Conservation (phyloP, 495 filamentous ascomycete species). For the Physcia stellaris region DNA sequence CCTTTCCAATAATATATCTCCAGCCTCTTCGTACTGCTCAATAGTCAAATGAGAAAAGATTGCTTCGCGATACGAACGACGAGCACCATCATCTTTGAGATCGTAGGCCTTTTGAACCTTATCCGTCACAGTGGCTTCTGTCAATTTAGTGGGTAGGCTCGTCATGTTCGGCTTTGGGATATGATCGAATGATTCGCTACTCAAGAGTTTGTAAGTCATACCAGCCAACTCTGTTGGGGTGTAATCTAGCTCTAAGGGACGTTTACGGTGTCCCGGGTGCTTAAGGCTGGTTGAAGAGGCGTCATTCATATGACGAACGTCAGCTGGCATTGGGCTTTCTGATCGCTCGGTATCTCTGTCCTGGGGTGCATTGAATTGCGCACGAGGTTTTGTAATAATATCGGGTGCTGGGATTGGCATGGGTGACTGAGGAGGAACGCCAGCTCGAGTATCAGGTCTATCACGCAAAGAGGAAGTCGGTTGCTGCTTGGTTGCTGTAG, state of each 20-base stretch:
- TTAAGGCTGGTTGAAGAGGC: background rate
- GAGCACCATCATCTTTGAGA: conserved; percentile 5
- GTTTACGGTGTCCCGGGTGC: conserved; percentile 8
- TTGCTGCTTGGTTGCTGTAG: too few relatives aligned
- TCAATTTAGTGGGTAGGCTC: background rate
- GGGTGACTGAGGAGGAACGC: too few relatives aligned
- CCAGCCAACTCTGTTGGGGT: conserved; percentile 6
- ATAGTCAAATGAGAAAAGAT: conserved; percentile 54
- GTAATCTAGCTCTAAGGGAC: conserved; percentile 14
- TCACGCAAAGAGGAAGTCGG: too few relatives aligned
- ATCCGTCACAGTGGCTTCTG: conserved; percentile 19
- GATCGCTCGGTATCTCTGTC: too few relatives aligned
- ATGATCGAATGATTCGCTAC: conserved; percentile 14
- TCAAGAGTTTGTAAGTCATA: conserved; percentile 15
- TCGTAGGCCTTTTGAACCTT: conserved; percentile 30
- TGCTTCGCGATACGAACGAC: conserved; percentile 34
- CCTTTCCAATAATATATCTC: conserved; percentile 63
- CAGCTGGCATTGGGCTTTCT: too few relatives aligned
- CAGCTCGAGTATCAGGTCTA: too few relatives aligned
- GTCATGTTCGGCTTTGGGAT: conserved; percentile 5
- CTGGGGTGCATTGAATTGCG: too few relatives aligned
- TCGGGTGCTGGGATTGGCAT: too few relatives aligned
- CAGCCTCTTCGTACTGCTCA: conserved; percentile 69
- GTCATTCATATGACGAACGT: too few relatives aligned
- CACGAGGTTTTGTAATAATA: too few relatives aligned